Base-by-base conservation (phyloP, 352 stramenopile genomes). In the Pythium rishiriense region DNA sequence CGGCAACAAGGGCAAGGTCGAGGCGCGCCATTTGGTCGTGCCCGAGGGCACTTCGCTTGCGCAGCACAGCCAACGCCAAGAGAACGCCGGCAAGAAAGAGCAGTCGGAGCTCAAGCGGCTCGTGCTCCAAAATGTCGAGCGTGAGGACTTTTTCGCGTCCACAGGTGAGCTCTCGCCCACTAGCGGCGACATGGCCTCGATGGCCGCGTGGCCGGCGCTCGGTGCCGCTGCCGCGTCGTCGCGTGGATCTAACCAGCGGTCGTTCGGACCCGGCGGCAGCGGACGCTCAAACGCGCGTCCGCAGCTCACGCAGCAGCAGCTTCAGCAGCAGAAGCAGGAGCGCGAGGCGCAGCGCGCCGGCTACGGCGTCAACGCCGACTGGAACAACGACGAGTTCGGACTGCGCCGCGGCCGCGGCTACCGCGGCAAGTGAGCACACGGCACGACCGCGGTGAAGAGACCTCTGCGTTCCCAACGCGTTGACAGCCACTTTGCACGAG, bases 1-100 rank as follows among this genome's bases (percentile, higher is more conserved):
- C 49, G 96, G 97, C 21, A 98, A 98, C 76, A 98, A 98, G 76
- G 97, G 97, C 64, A 98, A 98, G 65, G 84, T 98, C 57, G 97
- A 99, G 64, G 92, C 96, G 0, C 95, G 97, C 25, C 77, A 96
- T 50, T 70, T 99, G 43, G 62, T 98, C 17, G 94, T 99, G 17
- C 95, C 96, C 0, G 87, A 91, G 48, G 86, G 86, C 29, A 98
- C 95, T 22, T 98, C 94, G 50, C 74, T 99, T 37, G 97, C 95
- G 8, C 84, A 93, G 66, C 88, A 97, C 65, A 92, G 88, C 55
- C 83, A 92, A 50, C 87, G 86, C 22, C 88, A 97, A 58, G 86
- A 96, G 66, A 80, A 91, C 50, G 85, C 79, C 24, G 87, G 85
- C 15, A 94, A 92, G 72, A 90, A 90, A 61, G 85, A 96, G 61